Conservation (phyloP, 176 grass and related monocot species). For the Ensete ventricosum region DNA sequence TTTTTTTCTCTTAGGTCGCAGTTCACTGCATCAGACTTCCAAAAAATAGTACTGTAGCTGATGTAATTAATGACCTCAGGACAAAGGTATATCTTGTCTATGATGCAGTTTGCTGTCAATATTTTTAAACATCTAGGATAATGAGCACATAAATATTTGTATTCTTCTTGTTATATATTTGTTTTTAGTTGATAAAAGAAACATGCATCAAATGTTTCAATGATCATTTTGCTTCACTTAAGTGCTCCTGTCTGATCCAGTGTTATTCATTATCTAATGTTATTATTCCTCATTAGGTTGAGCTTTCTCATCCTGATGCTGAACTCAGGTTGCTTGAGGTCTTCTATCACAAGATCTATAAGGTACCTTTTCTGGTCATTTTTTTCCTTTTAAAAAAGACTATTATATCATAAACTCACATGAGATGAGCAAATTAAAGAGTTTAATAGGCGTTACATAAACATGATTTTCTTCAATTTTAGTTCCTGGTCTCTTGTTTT, state of each 20-base stretch:
- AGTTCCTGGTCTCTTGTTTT: too few relatives aligned
- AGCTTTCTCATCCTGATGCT: constrained; percentile 63
- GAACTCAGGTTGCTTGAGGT: constrained; percentile 96
- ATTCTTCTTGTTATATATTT: background rate
- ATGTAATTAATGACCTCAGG: constrained; percentile 84
- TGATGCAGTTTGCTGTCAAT: background rate
- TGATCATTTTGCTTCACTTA: too few relatives aligned
- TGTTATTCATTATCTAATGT: background rate
- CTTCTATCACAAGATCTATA: constrained; percentile 99
- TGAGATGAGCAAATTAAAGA: too few relatives aligned
- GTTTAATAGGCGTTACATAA: too few relatives aligned
- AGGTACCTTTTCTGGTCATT: constrained; percentile 37
- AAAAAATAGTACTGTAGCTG: constrained; percentile 87
- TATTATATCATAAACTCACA: too few relatives aligned
- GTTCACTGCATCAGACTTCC: constrained; percentile 92
- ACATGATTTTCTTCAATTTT: too few relatives aligned
- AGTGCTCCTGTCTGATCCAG: too few relatives aligned
- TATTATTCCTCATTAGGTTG: constrained; percentile 48
- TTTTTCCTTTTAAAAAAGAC: constrained; percentile 7
- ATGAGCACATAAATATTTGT: background rate
- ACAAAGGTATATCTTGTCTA: constrained; percentile 48
- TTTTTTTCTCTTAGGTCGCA: constrained; percentile 51
- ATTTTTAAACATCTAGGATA: background rate
- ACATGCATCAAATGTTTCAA: background rate
- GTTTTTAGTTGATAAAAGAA: background rate